Evolutionary conservation across 345 rosid genomes (phyloP).

Genomic region (Moringa oleifera): DNA sequence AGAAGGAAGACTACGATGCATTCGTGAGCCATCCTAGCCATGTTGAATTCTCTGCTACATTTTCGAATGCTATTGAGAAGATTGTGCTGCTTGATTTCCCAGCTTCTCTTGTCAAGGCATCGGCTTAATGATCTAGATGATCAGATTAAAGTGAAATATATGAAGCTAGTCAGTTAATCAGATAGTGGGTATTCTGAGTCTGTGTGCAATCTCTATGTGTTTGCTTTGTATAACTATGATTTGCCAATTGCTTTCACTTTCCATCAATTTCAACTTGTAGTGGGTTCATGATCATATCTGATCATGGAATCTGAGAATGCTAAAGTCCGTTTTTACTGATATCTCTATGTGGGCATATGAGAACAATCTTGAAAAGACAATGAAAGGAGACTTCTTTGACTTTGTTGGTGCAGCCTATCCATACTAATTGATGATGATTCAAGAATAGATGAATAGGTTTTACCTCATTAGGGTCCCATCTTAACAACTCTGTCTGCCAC

Average conservation of each 20-base stretch:
- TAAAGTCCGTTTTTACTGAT: too few relatives aligned
- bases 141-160: too few relatives aligned
- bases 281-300: too few relatives aligned
- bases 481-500: conserved; percentile 18
- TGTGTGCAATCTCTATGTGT: too few relatives aligned
- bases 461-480: conserved; percentile 16
- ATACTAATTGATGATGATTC: background rate
- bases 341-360: background rate
- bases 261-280: too few relatives aligned
- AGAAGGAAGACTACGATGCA: conserved; percentile 64
- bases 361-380: conserved; percentile 7
- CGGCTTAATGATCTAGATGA: conserved; percentile 10
- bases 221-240: too few relatives aligned
- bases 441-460: conserved; percentile 1
- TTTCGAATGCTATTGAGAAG: conserved; percentile 72
- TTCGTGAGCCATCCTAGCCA: conserved; percentile 69
- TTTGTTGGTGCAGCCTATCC: conserved; percentile 5
- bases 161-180: too few relatives aligned
- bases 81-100: conserved; percentile 74
- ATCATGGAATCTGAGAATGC: too few relatives aligned
- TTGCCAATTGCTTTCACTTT: too few relatives aligned
- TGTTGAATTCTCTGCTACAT: conserved; percentile 66
- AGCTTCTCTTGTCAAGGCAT: conserved; percentile 36
- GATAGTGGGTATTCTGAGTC: too few relatives aligned
- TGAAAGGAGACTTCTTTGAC: conserved; percentile 13